Conservation (phyloP, 768 basidiomycete genomes). For the Pisolithus orientalis region DNA sequence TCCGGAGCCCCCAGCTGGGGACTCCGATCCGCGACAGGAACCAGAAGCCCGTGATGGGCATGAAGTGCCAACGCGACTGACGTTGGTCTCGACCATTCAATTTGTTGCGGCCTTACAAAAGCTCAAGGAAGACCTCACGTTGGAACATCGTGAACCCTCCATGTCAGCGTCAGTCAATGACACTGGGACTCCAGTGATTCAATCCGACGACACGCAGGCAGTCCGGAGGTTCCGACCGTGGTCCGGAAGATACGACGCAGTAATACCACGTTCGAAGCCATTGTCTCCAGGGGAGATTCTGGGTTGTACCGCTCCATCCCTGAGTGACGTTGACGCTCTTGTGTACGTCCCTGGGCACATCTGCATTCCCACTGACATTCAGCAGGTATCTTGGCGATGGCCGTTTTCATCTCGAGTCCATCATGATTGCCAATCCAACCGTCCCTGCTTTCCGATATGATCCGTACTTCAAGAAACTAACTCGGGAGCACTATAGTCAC, state of each 20-base stretch:
- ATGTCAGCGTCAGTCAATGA: slow-evolving; percentile 1
- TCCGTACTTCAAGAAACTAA: slow-evolving; percentile 96
- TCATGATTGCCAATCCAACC: slow-evolving; percentile 98
- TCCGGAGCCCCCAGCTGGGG: slow-evolving; percentile 2
- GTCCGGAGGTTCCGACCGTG: slow-evolving; percentile 27
- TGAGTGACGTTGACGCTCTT: slow-evolving; percentile 81
- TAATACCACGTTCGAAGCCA: slow-evolving; percentile 83
- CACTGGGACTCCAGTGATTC: slow-evolving; percentile 1
- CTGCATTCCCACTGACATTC: slow-evolving; percentile 1
- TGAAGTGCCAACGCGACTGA: slow-evolving; percentile 57
- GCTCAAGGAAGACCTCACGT: slow-evolving; percentile 71
- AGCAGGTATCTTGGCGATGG: slow-evolving; percentile 93
- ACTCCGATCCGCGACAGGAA: slow-evolving; percentile 3
- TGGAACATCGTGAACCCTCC: slow-evolving; percentile 26
- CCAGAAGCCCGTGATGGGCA: slow-evolving; percentile 11
- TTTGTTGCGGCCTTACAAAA: slow-evolving; percentile 90
- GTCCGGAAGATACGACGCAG: slow-evolving; percentile 64
- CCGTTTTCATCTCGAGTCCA: slow-evolving; percentile 95
- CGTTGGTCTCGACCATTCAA: slow-evolving; percentile 95
- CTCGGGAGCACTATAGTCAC: slow-evolving; percentile 87
- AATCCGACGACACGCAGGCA: not conserved
- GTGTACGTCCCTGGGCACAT: slow-evolving; percentile 47
- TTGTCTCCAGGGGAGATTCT: slow-evolving; percentile 95
- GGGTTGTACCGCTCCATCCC: slow-evolving; percentile 89
- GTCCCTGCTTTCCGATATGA: slow-evolving; percentile 97